Evolutionary conservation across 768 basidiomycete species (phyloP), one percentile per base, ranked within the genome.

Genomic region (Auriscalpium vulgare): DNA sequence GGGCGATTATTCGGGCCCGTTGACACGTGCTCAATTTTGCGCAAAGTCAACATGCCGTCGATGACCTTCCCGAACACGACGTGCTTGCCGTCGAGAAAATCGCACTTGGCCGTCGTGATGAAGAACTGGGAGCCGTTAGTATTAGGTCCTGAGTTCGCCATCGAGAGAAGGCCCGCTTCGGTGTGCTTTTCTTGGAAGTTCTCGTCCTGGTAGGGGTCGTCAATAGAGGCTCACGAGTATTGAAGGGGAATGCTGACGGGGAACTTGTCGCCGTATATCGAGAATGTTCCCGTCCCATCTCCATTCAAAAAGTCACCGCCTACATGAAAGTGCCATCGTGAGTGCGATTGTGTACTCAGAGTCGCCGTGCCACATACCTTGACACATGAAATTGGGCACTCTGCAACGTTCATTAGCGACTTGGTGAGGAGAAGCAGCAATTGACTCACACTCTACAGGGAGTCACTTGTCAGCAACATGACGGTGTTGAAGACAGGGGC

Each of bases 41-140:
- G 79, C 51, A 99, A 76, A 4, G 93, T 95, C 57, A 99, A 81
- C 88, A 98, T 91, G 23, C 92, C 92, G 56, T 97, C 91, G 59
- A 91, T 81, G 37, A 95, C 88, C 61, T 80, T 85, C 7, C 93
- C 93, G 64, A 97, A 97, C 2, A 95, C 92, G 62, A 94, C 88
- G 67, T 95, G 93, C 69, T 95, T 92, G 61, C 84, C 91, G 67
- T 99, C 95, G 46, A 99, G 81, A 71, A 98, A 98, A 59, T 95
- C 91, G 60, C 95, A 95, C 62, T 90, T 88, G 9, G 84, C 91
- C 1, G 91, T 94, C 0, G 97, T 99, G 67, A 99, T 86, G 78
- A 99, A 99, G 76, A 98, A 99, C 83, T 95, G 93, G 69, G 91
- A 95, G 2, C 95, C 95, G 61, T 97, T 98, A 13, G 93, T 95